Percentiles rank a stretch among this genome's conserved stretches.
Evolutionary conservation across 2,329 filamentous ascomycete species (phyloP).

Genomic region (Epichloe glyceriae): DNA sequence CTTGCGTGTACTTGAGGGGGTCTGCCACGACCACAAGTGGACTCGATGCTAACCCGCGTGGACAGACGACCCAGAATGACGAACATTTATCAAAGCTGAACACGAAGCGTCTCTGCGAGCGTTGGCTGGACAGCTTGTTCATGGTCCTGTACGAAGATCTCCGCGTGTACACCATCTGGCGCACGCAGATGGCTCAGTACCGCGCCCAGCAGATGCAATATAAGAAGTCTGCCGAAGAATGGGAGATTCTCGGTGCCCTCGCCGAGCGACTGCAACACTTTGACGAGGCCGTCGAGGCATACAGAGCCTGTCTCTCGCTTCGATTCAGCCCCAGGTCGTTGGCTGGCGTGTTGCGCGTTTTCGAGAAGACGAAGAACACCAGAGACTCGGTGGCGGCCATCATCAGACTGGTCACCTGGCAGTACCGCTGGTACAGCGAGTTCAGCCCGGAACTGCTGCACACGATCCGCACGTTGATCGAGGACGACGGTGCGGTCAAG

Average conservation of each 20-base stretch:
- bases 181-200: constrained; percentile 94
- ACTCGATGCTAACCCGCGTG: not conserved
- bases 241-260: constrained; percentile 91
- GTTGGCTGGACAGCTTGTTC: constrained; percentile 96
- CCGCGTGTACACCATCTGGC: constrained; percentile 97
- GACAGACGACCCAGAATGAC: constrained; percentile 49
- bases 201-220: constrained; percentile 88
- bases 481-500: constrained; percentile 95
- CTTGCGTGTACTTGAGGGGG: not conserved
- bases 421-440: constrained; percentile 98
- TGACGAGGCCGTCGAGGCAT: constrained; percentile 87
- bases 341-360: constrained; percentile 67
- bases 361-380: constrained; percentile 66
- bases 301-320: constrained; percentile 72
- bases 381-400: constrained; percentile 72
- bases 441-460: constrained; percentile 87
- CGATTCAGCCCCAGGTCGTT: constrained; percentile 92
- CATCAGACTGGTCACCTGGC: constrained; percentile 89
- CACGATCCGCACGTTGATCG: constrained; percentile 82
- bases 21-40: not conserved
- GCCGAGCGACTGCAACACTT: constrained; percentile 86
- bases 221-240: constrained; percentile 92
- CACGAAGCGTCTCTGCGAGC: constrained; percentile 92
- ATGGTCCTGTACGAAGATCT: constrained; percentile 99
- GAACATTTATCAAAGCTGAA: constrained; percentile 80